These are phyloP conservation scores for Blastocystis sp. DNA, from an alignment of 352 stramenopile species.

Conservation along the genomic window DNA sequence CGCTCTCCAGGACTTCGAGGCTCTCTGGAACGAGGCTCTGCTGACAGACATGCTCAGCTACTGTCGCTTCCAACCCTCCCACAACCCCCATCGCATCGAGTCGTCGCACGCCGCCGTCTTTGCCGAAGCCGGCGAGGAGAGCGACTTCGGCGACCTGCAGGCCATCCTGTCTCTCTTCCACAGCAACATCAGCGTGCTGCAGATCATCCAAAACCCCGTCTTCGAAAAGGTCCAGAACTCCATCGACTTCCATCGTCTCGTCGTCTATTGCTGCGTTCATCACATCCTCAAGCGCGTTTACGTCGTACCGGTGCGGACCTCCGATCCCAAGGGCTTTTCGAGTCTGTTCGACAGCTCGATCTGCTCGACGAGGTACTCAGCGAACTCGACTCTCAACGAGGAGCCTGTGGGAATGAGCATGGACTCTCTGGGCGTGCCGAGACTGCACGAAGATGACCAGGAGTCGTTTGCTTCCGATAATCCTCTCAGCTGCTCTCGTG, in stretches of 20 bases:
- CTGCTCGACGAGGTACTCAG: not conserved
- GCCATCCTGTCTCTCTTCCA: conserved; percentile 24
- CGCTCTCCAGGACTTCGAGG: conserved; percentile 22
- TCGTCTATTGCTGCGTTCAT: conserved; percentile 41
- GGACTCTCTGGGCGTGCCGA: not conserved
- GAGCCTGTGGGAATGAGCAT: conserved; percentile 32
- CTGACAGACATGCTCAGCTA: not conserved
- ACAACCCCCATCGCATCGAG: not conserved
- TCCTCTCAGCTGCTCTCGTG: too few relatives aligned
- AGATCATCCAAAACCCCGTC: not conserved
- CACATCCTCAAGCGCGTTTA: conserved; percentile 23
- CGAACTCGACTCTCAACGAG: not conserved
- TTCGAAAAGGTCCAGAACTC: not conserved
- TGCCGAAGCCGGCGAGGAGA: not conserved
- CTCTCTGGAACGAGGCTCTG: not conserved
- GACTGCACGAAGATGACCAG: not conserved
- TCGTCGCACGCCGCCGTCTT: not conserved
- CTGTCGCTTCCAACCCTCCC: not conserved
- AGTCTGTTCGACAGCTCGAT: not conserved
- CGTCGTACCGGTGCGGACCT: not conserved
- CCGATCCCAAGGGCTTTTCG: not conserved
- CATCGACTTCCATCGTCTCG: conserved; percentile 22
- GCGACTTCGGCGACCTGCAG: not conserved
- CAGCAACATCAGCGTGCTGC: not conserved
- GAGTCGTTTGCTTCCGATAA: not conserved